Evolutionary conservation across 768 basidiomycete genomes (phyloP), one percentile per base, ranked within the genome.

Genomic region (Filobasidium floriforme): DNA sequence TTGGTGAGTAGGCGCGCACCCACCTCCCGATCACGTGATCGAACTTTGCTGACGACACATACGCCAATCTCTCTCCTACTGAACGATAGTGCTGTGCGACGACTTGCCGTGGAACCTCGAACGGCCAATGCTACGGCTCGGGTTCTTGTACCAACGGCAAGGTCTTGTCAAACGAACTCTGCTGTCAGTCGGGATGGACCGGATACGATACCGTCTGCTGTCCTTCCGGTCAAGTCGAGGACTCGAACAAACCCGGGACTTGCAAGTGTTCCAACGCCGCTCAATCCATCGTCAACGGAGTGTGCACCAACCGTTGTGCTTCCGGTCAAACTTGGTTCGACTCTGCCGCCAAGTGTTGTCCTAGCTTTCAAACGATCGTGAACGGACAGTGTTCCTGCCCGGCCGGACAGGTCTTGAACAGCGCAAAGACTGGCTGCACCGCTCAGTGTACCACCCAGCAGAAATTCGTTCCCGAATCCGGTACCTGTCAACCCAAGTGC

Each of bases 131-230:
- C 37, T 37, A 32, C 32, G 62, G 62, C 11, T 15, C 46, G 1
- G 26, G 15, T 15, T 32, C 72, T 60, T 76, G 75, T 61, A 68
- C 73, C n/a, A 65, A 69, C 41, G 73, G 73, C 32, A 68, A 73
- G 61, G 72, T 70, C 10, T 73, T 74, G 63, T 46, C 55, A 29
- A 72, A 69, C 61, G 70, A 69, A 55, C 54, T 68, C 41, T 76
- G 75, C 59, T 72, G 71, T 41, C 37, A 66, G 11, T 62, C 55
- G 32, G 73, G 73, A 19, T 72, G 68, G 62, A 46, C 29, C 41
- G 73, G 75, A 7, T 65, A 68, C 40, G 54, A 63, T 28, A 66
- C 66, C 22, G 46, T 72, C 63, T 73, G 73, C 57, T 75, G 74
- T 61, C 74, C 70, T 37, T 43, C 61, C 14, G 74, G 73, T 57